Base-by-base conservation (phyloP, 2,329 filamentous ascomycete species). In the Stagonosporopsis cucurbitacearum region DNA sequence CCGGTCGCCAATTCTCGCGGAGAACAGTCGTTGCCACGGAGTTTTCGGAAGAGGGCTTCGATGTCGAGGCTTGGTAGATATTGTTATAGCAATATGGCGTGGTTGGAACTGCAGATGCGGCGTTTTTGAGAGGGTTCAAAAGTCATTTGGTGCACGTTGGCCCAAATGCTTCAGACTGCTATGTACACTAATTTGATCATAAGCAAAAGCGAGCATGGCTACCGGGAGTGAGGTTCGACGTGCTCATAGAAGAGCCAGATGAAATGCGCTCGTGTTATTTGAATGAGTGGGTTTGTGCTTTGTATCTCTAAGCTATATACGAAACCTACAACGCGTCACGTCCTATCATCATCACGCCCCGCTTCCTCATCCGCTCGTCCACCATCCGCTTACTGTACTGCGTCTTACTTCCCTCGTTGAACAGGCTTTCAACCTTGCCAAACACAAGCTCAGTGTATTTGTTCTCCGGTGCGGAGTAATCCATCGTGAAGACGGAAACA, bases 21-120 rank as follows among this genome's bases (percentile, higher is more conserved):
- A 86, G 96, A 67, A 99, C 95, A 3, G 96, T 99, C 25, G 92
- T 99, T 12, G 92, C 91, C 2, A 98, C 95, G 4, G 97, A 95
- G 78, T 99, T 97, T 76, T 90, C 92, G 20, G 96, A 98, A 87
- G 94, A 98, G 78, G 96, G 96, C 73, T 98, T 97, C 68, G 94
- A 98, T 70, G 90, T 96, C 54, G 86, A 86, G 68, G 91, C 92
- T 44, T 96, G 92, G 91, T 96, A 87, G 62, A 43, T n/a, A 4
- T 15, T 2, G 2, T 17, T 15, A 3, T 22, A 46, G 42, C 26
- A n/a, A n/a, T 11, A 8, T 20, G 23, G 15, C 26, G 20, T 20
- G 25, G 15, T 39, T 33, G 22, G 15, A 19, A 40, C 22, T 54
- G 52, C 46, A 25, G 33, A 45, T 20, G 42, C 19, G 48, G 53